A percentile compares a stretch with the other conserved stretches of the same genome.
Conservation (phyloP, 441 rosid species). For the Flueggea neowawraea region DNA sequence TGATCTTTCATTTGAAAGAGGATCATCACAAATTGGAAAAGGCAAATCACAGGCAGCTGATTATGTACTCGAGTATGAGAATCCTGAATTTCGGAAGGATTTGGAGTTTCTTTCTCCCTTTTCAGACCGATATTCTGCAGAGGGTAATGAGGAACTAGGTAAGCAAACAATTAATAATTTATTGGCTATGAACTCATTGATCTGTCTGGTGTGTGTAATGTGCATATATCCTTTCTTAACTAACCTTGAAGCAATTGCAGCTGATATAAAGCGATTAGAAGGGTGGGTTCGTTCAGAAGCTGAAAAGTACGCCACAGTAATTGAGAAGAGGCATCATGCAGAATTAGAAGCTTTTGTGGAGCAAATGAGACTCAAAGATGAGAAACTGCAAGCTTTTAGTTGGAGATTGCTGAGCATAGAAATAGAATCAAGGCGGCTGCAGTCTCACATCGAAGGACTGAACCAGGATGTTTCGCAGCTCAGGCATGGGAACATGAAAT, state of each 20-base stretch:
- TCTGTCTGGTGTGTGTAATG: no score
- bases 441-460: conserved; percentile 54
- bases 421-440: conserved; percentile 63
- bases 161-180: conserved; percentile 15
- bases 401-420: conserved; percentile 76
- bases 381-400: conserved; percentile 60
- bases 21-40: conserved; percentile 28
- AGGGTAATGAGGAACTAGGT: conserved; percentile 45
- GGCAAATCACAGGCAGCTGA: conserved; percentile 28
- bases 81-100: conserved; percentile 34
- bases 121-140: conserved; percentile 33
- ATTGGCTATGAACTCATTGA: not conserved
- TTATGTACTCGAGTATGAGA: conserved; percentile 31
- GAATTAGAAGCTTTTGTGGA: conserved; percentile 69
- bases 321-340: conserved; percentile 63
- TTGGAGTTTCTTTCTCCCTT: conserved; percentile 32
- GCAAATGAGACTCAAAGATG: conserved; percentile 78
- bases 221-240: conserved; percentile 4
- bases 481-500: conserved; percentile 45
- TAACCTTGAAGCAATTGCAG: conserved; percentile 34
- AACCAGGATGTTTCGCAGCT: conserved; percentile 53
- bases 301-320: conserved; percentile 49
- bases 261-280: conserved; percentile 45
- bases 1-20: conserved; percentile 29
- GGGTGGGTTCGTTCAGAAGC: conserved; percentile 57